These are phyloP conservation scores for Mollisia scopiformis DNA, from an alignment of 2,329 filamentous ascomycete genomes.

Conservation along the genomic window DNA sequence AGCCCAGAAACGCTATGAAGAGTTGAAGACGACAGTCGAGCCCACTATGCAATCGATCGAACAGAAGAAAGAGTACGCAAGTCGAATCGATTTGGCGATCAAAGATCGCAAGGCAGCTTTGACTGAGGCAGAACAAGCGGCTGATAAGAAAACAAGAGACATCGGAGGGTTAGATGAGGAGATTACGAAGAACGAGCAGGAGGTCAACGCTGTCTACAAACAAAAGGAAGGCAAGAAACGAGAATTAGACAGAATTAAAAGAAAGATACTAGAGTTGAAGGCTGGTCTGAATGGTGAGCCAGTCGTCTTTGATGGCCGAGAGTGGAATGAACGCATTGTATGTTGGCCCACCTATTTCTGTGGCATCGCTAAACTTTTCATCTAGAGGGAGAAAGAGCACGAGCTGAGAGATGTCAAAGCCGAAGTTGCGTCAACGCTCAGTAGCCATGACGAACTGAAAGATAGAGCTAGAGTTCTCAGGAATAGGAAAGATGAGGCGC, in stretches of 20 bases:
- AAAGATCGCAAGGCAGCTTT: constrained; percentile 57
- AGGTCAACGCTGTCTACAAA: constrained; percentile 54
- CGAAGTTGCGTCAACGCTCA: constrained; percentile 37
- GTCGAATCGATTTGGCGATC: constrained; percentile 58
- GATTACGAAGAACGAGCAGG: constrained; percentile 42
- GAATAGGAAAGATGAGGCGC: constrained; percentile 41
- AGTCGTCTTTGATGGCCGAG: constrained; percentile 67
- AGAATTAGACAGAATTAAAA: constrained; percentile 52
- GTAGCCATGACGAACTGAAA: constrained; percentile 31
- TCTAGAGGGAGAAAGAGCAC: constrained; percentile 61
- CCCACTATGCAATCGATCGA: constrained; percentile 73
- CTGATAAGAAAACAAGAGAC: constrained; percentile 46
- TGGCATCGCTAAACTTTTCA: constrained; percentile 4
- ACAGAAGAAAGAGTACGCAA: constrained; percentile 68
- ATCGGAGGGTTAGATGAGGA: constrained; percentile 47
- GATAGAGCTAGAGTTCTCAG: constrained; percentile 46
- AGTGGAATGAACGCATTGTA: constrained; percentile 75
- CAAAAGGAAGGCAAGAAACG: constrained; percentile 51
- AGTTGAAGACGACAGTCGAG: constrained; percentile 62
- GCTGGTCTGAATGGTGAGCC: constrained; percentile 64
- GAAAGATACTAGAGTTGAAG: constrained; percentile 65
- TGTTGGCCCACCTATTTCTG: constrained; percentile 37
- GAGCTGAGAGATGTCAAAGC: constrained; percentile 53
- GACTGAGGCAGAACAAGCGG: constrained; percentile 54
- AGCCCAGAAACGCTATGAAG: constrained; percentile 58